phyloP scores from a whole-genome alignment of 352 stramenopile genomes.

The Phytophthora pini region DNA sequence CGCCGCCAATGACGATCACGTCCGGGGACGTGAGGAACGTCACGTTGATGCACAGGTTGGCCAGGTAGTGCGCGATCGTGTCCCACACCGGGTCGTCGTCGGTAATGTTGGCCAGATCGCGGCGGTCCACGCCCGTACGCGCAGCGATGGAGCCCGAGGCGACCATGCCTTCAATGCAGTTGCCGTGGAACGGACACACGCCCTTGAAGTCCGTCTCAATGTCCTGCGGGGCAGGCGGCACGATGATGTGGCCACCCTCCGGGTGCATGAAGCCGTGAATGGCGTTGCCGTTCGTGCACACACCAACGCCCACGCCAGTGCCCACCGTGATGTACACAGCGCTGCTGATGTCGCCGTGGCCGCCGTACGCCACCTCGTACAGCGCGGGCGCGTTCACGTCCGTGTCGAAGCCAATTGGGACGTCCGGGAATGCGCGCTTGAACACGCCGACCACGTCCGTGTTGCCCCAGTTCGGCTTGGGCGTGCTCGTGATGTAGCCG shows the following conservation, averaged over 20 bases:
- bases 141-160: slow-evolving; percentile 90
- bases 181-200: slow-evolving; percentile 90
- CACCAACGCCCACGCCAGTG: slow-evolving; percentile 95
- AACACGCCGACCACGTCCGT: slow-evolving; percentile 38
- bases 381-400: no score
- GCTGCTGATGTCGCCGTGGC: no score
- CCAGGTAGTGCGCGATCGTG: slow-evolving; percentile 95
- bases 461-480: slow-evolving; percentile 94
- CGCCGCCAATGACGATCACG: slow-evolving; percentile 96
- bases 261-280: slow-evolving; percentile 97
- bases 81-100: slow-evolving; percentile 94
- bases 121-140: slow-evolving; percentile 79
- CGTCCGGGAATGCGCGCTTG: no score
- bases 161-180: slow-evolving; percentile 94
- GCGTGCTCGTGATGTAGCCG: slow-evolving; percentile 95
- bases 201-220: slow-evolving; percentile 79
- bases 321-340: slow-evolving; percentile 64
- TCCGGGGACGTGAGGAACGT: slow-evolving; percentile 93
- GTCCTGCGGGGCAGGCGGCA: slow-evolving; percentile 78
- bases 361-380: no score
- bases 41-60: slow-evolving; percentile 94
- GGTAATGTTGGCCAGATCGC: slow-evolving; percentile 70
- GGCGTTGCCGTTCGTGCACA: slow-evolving; percentile 90
- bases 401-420: no score
- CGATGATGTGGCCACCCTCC: slow-evolving; percentile 88